A percentile compares a stretch with the other conserved stretches of the same genome.
These are phyloP conservation scores for Halophytophthora batemanensis DNA, from an alignment of 352 stramenopile species.

Conservation along the genomic window DNA sequence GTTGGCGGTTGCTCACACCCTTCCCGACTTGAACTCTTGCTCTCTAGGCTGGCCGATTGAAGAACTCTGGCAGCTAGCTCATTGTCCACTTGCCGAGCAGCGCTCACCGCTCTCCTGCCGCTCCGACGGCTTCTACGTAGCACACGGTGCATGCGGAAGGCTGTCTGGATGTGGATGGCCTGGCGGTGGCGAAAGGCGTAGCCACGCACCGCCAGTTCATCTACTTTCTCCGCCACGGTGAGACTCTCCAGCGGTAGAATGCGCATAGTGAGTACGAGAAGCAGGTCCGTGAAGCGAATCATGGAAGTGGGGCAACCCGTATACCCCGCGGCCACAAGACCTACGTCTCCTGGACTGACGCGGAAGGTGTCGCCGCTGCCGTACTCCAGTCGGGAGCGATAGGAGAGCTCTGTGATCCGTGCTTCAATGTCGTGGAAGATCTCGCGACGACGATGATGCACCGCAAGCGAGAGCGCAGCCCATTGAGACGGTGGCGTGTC, in stretches of 20 bases:
- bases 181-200: constrained; percentile 66
- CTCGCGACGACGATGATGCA: constrained; percentile 49
- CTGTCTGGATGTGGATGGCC: constrained; percentile 58
- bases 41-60: not conserved
- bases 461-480: constrained; percentile 17
- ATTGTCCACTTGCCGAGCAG: constrained; percentile 5
- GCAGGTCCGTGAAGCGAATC: constrained; percentile 72
- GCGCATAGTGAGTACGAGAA: constrained; percentile 66
- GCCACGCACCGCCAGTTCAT: constrained; percentile 67
- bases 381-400: constrained; percentile 58
- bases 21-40: not conserved
- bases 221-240: constrained; percentile 81
- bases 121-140: constrained; percentile 20
- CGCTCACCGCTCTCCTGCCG: constrained; percentile 11
- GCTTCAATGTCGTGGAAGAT: constrained; percentile 72
- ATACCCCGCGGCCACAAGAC: too few relatives aligned
- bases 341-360: constrained; percentile 10
- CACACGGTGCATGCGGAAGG: constrained; percentile 62
- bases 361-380: constrained; percentile 36
- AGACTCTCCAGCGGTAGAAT: constrained; percentile 67
- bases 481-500: constrained; percentile 32
- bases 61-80: constrained; percentile 2
- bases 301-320: constrained; percentile 48
- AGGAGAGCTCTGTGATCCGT: constrained; percentile 58
- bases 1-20: constrained; percentile 3